A percentile compares a stretch with the other conserved stretches of the same genome.
These are phyloP conservation scores for Carex arenaria DNA, from an alignment of 202 grass and related monocot genomes.

Conservation along the genomic window DNA sequence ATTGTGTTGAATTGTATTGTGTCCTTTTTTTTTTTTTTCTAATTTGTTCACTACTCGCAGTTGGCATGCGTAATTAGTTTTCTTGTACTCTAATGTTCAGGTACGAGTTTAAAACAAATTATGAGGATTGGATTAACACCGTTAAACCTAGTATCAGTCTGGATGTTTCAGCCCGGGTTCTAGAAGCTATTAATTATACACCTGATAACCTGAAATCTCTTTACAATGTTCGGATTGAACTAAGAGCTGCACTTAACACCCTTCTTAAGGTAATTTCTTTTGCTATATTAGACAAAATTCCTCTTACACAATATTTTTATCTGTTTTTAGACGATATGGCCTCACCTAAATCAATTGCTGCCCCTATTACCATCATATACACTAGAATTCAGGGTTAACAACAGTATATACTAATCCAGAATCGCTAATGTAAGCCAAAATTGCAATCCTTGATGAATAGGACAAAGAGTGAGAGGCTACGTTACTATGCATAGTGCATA, in stretches of 20 bases:
- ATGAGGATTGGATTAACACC: slow-evolving; percentile 88
- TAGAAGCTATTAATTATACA: slow-evolving; percentile 72
- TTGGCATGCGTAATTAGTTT: slow-evolving; percentile 5
- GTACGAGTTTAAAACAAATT: slow-evolving; percentile 85
- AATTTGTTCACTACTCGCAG: slow-evolving; percentile 1
- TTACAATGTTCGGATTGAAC: slow-evolving; percentile 70
- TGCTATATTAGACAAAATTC: neutral
- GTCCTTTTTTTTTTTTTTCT: neutral
- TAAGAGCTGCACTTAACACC: slow-evolving; percentile 73
- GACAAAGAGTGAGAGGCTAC: too few species aligned
- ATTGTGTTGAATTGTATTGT: neutral
- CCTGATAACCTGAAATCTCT: slow-evolving; percentile 79
- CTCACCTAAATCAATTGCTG: neutral
- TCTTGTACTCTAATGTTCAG: slow-evolving; percentile 37
- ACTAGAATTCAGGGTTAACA: slow-evolving; percentile 15
- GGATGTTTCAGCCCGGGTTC: slow-evolving; percentile 64
- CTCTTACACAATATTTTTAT: slow-evolving; percentile 13
- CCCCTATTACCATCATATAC: neutral
- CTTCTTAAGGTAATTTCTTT: slow-evolving; percentile 77
- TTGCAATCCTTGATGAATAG: neutral
- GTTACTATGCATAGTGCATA: too few species aligned
- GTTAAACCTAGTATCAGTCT: slow-evolving; percentile 81
- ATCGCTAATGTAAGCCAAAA: neutral
- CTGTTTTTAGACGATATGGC: neutral
- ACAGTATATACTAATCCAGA: neutral